A percentile compares a stretch with the other conserved stretches of the same genome.
Evolutionary conservation across 495 filamentous ascomycete species (phyloP).

Genomic region (Aspergillus funiculosus): DNA sequence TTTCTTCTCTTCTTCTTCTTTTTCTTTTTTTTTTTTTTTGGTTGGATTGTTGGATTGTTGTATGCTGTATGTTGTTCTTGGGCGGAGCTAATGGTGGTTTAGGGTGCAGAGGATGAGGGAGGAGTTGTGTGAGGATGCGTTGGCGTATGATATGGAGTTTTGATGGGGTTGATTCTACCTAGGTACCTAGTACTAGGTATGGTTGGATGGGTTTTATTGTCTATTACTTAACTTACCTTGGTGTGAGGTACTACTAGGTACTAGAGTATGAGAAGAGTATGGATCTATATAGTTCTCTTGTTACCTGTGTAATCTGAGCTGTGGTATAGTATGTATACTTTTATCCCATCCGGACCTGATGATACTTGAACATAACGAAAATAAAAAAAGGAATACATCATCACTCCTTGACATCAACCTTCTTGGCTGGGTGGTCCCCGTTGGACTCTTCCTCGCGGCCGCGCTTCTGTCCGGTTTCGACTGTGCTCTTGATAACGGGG

Average conservation of each 20-base stretch:
- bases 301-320: too few relatives aligned
- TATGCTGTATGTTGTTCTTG: too few relatives aligned
- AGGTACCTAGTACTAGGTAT: background rate
- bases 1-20: background rate
- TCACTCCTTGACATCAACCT: slow-evolving; percentile 46
- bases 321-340: slow-evolving; percentile 6
- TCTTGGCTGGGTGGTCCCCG: slow-evolving; percentile 42
- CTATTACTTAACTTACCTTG: background rate
- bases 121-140: slow-evolving; percentile 40
- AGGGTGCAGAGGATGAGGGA: slow-evolving; percentile 40
- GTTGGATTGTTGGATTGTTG: background rate
- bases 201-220: background rate
- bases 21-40: background rate
- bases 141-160: slow-evolving; percentile 45
- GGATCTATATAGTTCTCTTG: too few relatives aligned
- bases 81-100: slow-evolving; percentile 3
- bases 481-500: slow-evolving; percentile 43
- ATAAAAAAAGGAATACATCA: slow-evolving; percentile 6
- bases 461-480: slow-evolving; percentile 43
- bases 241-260: background rate
- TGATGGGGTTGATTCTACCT: background rate
- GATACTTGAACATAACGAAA: background rate
- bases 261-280: background rate
- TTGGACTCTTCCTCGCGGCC: slow-evolving; percentile 39
- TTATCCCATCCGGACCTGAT: slow-evolving; percentile 3